Percentiles rank a stretch among this genome's conserved stretches.
These are phyloP conservation scores for Kwoniella botswanensis DNA, from an alignment of 768 basidiomycete species.

Conservation along the genomic window DNA sequence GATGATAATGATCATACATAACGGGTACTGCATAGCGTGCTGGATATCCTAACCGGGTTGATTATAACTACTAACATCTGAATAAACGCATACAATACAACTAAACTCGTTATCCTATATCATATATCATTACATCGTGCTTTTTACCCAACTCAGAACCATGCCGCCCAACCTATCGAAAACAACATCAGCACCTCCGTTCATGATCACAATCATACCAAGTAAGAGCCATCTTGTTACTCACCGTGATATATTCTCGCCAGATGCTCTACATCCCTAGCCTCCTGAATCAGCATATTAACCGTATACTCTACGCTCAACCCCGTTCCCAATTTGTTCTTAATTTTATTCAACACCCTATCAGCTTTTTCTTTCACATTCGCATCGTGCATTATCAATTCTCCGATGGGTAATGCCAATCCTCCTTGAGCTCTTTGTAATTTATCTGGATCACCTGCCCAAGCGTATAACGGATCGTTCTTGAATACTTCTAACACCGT, in stretches of 20 bases:
- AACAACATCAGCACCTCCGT: not conserved
- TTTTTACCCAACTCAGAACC: conserved; percentile 26
- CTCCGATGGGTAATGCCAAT: conserved; percentile 29
- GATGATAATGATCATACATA: too few species aligned
- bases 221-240: too few species aligned
- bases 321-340: conserved; percentile 75
- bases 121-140: too few species aligned
- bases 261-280: conserved; percentile 76
- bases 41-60: not conserved
- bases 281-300: conserved; percentile 87
- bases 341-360: conserved; percentile 78
- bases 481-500: conserved; percentile 97
- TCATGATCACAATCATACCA: too few species aligned
- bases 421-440: conserved; percentile 54
- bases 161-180: conserved; percentile 21
- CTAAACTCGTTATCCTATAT: too few species aligned
- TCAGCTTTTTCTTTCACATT: conserved; percentile 84
- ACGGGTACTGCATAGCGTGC: not conserved
- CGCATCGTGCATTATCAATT: conserved; percentile 58
- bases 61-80: too few species aligned
- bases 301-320: conserved; percentile 92
- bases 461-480: conserved; percentile 90
- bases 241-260: conserved; percentile 67
- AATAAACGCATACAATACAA: too few species aligned
- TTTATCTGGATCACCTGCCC: conserved; percentile 65